Evolutionary conservation across 2,329 filamentous ascomycete species (phyloP).

Genomic region (Helicocarpus griseus): DNA sequence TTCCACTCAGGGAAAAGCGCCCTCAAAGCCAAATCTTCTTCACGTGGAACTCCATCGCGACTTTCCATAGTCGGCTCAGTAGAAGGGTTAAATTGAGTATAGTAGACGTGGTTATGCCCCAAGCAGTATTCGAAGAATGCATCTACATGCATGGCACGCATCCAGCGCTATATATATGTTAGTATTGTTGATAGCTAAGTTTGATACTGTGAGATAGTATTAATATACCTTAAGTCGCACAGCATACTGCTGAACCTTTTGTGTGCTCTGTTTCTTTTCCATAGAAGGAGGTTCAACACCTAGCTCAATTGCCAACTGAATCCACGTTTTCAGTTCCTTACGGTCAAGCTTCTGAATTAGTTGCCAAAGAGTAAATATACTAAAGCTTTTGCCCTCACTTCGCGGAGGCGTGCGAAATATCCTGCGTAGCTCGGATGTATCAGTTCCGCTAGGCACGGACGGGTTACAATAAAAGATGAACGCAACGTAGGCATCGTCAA

Average conservation of each 20-base stretch:
- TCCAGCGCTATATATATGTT: conserved; percentile 61
- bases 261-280: conserved; percentile 76
- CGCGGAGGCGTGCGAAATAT: conserved; percentile 72
- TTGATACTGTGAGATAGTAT: background rate
- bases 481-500: conserved; percentile 71
- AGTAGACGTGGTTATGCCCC: conserved; percentile 69
- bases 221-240: conserved; percentile 73
- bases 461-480: conserved; percentile 93
- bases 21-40: conserved; percentile 81
- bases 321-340: conserved; percentile 89
- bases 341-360: conserved; percentile 68
- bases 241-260: conserved; percentile 92
- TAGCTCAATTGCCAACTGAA: conserved; percentile 73
- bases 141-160: conserved; percentile 92
- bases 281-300: conserved; percentile 77
- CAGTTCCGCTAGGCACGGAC: conserved; percentile 57
- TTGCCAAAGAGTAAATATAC: conserved; percentile 64
- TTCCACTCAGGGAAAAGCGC: conserved; percentile 69
- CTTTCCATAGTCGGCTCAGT: conserved; percentile 54
- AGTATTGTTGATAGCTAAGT: background rate
- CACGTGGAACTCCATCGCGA: conserved; percentile 71
- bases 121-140: conserved; percentile 88
- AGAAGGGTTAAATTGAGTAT: conserved; percentile 60
- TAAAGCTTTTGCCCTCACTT: conserved; percentile 80
- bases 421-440: conserved; percentile 62